Evolutionary conservation across 768 basidiomycete species (phyloP).

Genomic region (Tubosaeta brunneosetosa): DNA sequence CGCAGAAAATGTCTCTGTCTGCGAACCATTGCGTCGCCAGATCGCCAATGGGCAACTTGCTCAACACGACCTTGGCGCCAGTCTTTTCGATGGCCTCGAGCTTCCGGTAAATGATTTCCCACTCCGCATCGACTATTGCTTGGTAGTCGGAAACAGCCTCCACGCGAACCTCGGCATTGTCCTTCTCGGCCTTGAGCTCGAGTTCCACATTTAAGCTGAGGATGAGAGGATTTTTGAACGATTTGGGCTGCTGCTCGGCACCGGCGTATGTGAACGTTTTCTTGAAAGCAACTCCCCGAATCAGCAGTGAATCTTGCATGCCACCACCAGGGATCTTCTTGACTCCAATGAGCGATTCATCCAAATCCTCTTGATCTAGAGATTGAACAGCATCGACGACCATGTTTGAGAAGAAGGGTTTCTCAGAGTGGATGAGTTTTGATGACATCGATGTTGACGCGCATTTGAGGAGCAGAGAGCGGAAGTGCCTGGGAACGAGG

Average conservation of each 20-base stretch:
- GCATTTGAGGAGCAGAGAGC: conserved; percentile 90
- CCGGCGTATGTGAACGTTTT: conserved; percentile 99
- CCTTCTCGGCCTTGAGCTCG: conserved; percentile 98
- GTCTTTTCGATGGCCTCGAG: conserved; percentile 93
- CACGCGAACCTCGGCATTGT: conserved; percentile 97
- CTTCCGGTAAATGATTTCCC: conserved; percentile 99
- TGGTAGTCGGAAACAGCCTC: conserved; percentile 98
- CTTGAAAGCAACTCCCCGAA: conserved; percentile 94
- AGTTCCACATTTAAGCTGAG: conserved; percentile 96
- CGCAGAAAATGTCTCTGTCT: conserved; percentile 97
- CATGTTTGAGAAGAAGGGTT: conserved; percentile 98
- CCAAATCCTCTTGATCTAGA: conserved; percentile 88
- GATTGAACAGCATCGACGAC: conserved; percentile 95
- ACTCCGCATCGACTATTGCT: conserved; percentile 98
- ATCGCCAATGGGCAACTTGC: conserved; percentile 97
- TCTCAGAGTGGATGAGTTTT: conserved; percentile 97
- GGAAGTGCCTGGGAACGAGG: conserved; percentile 65
- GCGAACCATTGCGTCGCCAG: conserved; percentile 99
- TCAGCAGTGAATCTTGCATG: conserved; percentile 90
- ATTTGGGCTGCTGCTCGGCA: conserved; percentile 97
- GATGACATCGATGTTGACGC: conserved; percentile 99
- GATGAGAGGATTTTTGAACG: conserved; percentile 83
- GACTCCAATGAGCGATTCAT: conserved; percentile 93
- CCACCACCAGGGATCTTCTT: conserved; percentile 98
- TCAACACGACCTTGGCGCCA: conserved; percentile 95